phyloP scores from a whole-genome alignment of 495 filamentous ascomycete species.

The Pseudevernia furfuracea region DNA sequence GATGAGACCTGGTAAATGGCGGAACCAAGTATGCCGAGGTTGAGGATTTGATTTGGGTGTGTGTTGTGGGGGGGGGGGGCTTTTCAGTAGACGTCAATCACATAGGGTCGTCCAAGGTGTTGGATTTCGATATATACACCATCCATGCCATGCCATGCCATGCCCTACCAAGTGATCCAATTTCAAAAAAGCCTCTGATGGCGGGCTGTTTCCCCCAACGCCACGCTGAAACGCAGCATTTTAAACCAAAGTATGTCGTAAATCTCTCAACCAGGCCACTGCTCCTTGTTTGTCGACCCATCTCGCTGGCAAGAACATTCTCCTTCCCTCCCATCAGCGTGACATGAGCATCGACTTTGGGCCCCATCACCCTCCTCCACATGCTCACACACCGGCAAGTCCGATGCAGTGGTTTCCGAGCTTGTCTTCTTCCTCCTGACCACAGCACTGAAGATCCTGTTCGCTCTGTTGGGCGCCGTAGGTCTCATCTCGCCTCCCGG shows the following conservation, averaged over 20 bases:
- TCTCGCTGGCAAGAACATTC: not conserved
- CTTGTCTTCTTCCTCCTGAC: conserved; percentile 14
- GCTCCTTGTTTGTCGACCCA: not conserved
- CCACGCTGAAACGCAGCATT: conserved; percentile 18
- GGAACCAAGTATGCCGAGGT: too few relatives aligned
- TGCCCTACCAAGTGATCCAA: not conserved
- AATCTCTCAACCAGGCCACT: not conserved
- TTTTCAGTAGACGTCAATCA: too few relatives aligned
- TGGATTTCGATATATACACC: too few relatives aligned
- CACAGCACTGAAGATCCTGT: conserved; percentile 12
- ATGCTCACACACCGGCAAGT: conserved; percentile 8
- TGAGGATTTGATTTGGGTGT: too few relatives aligned
- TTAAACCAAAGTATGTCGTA: not conserved
- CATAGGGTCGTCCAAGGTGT: too few relatives aligned
- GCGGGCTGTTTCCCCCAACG: not conserved
- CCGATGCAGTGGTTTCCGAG: not conserved
- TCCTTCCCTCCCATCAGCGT: not conserved
- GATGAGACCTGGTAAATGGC: too few relatives aligned
- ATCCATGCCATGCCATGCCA: not conserved
- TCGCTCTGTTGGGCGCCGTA: conserved; percentile 5
- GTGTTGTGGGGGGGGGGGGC: too few relatives aligned
- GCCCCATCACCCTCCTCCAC: conserved; percentile 14
- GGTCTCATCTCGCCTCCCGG: conserved; percentile 3
- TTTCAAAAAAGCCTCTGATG: not conserved
- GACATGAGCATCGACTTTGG: not conserved